Evolutionary conservation across 192 early-diverging fungal genomes (phyloP).

Genomic region (Spinellus fusiger): DNA sequence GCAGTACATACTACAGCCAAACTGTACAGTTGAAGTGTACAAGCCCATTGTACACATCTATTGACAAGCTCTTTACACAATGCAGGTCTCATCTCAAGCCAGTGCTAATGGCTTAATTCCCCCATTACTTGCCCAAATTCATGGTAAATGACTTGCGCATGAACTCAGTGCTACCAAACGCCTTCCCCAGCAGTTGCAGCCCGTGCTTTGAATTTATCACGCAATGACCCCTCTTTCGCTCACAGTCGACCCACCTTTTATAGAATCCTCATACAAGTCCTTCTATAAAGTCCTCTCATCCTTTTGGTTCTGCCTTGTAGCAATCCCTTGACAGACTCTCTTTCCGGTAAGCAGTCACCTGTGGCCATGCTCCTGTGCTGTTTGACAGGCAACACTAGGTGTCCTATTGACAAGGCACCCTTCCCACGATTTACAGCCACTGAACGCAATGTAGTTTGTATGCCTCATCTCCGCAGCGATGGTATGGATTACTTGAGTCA

Average conservation of each 20-base stretch:
- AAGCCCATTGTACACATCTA: no score
- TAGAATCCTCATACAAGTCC: background rate
- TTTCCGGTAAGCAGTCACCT: background rate
- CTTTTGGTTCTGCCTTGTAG: no score
- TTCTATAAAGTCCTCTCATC: background rate
- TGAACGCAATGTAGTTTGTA: background rate
- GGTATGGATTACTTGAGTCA: conserved; percentile 53
- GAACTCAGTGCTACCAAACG: no score
- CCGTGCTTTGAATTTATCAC: background rate
- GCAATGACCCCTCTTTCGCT: no score
- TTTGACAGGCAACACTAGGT: background rate
- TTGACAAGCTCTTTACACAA: no score
- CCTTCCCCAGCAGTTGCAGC: background rate
- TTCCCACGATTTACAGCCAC: background rate
- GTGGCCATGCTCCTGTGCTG: background rate
- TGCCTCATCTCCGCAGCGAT: conserved; percentile 21
- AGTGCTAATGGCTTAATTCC: no score
- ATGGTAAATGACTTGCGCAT: no score
- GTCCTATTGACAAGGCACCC: background rate
- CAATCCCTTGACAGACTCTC: background rate
- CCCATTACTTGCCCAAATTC: no score
- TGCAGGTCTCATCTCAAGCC: no score
- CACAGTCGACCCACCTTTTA: background rate
- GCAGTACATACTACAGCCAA: no score
- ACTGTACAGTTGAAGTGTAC: no score